These are phyloP conservation scores for Penicillium sp. DNA, from an alignment of 2,329 filamentous ascomycete genomes.

Conservation along the genomic window DNA sequence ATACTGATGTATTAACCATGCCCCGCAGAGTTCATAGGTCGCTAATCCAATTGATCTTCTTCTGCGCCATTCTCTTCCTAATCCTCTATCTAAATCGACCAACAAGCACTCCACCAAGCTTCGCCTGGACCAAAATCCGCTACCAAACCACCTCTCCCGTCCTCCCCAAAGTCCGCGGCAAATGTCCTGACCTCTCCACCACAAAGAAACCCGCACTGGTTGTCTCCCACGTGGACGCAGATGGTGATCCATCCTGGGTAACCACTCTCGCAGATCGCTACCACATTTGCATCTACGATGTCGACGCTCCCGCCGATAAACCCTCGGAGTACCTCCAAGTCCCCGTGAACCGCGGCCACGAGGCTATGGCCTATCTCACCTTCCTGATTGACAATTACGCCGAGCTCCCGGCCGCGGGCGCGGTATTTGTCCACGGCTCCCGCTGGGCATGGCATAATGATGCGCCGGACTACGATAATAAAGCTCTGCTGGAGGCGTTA, in stretches of 20 bases:
- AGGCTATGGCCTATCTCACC: slow-evolving; percentile 54
- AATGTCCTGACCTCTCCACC: slow-evolving; percentile 47
- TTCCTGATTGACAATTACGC: slow-evolving; percentile 54
- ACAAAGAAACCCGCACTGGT: slow-evolving; percentile 51
- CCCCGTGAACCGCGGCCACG: slow-evolving; percentile 53
- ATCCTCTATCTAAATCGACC: slow-evolving; percentile 46
- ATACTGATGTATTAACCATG: slow-evolving; percentile 29
- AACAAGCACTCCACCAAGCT: slow-evolving; percentile 32
- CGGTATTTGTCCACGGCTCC: slow-evolving; percentile 51
- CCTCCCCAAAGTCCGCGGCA: slow-evolving; percentile 44
- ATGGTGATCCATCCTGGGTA: slow-evolving; percentile 51
- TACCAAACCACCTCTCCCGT: slow-evolving; percentile 46
- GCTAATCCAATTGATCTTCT: slow-evolving; percentile 42
- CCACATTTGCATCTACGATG: slow-evolving; percentile 53
- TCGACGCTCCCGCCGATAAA: slow-evolving; percentile 38
- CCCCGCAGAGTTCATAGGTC: slow-evolving; percentile 43
- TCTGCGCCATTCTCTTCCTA: slow-evolving; percentile 38
- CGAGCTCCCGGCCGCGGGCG: slow-evolving; percentile 42
- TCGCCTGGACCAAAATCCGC: slow-evolving; percentile 50
- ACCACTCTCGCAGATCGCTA: slow-evolving; percentile 43
- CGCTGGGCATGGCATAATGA: slow-evolving; percentile 54
- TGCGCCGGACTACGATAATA: slow-evolving; percentile 51
- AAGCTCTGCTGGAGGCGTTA: slow-evolving; percentile 43
- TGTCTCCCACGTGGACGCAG: slow-evolving; percentile 47
- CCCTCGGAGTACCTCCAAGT: slow-evolving; percentile 44